Evolutionary conservation across 768 basidiomycete genomes (phyloP), one percentile per base, ranked within the genome.

Genomic region (Pseudohyphozyma bogoriensis): DNA sequence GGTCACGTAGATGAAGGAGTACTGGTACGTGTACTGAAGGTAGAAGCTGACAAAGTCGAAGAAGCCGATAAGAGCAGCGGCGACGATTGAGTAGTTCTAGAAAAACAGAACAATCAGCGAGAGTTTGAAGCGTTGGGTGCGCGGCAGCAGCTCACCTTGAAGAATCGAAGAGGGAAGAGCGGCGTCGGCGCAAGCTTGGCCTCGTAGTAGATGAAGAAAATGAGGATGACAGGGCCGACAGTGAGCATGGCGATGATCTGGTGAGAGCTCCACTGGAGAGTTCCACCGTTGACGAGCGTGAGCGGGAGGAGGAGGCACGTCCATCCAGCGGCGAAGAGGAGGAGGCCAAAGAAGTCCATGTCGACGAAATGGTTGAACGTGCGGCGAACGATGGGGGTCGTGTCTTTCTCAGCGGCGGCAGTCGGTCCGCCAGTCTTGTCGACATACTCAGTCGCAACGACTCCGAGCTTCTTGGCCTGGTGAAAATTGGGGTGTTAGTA

Each of bases 1-100:
- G 37, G 45, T 49, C 29, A 59, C 51, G 39, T 33, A 29, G 42
- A 84, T 78, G 72, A 82, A 86, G 2, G 83, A 84, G 76, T 81
- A 87, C 20, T 86, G 79, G 69, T 87, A 87, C 12, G 83, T 82
- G 72, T 76, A 84, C 1, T 85, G 83, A 49, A 88, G 59, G 31
- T 53, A 44, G 40, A 59, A 51, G 4, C 59, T 58, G 33, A 83
- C 81, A 61, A 83, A 83, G 68, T 84, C 82, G 46, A 83, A 13
- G 54, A 44, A 46, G 13, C 83, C 84, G 62, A 87, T 82, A 28
- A 81, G 62, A 26, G 79, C 80, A 20, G 80, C 77, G 18, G 84
- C 73, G 20, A 87, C 80, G 35, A 78, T 82, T n/a, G 76, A n/a
- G n/a, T n/a, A n/a, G n/a, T n/a, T n/a, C n/a, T n/a, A n/a, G n/a